These are phyloP conservation scores for Flaveria ramosissima DNA, from an alignment of 129 eudicot species.

Conservation along the genomic window DNA sequence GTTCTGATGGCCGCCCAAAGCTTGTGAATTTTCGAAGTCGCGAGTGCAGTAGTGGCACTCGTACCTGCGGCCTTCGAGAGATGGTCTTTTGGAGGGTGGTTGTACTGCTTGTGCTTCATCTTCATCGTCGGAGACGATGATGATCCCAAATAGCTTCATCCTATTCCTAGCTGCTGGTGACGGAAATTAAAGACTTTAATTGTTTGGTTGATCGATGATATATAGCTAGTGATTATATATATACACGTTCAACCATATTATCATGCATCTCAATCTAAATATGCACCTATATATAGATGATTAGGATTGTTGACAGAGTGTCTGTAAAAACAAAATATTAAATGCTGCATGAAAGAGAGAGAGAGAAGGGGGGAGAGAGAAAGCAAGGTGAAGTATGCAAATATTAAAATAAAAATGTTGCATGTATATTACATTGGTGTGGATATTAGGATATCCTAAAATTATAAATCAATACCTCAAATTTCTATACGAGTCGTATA, in stretches of 20 bases:
- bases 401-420: too few species aligned
- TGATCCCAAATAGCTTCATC: constrained; percentile 73
- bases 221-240: not conserved
- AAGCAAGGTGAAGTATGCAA: too few species aligned
- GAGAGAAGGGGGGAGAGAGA: too few species aligned
- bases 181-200: not conserved
- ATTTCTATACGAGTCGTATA: too few species aligned
- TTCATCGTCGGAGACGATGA: constrained; percentile 39
- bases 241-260: constrained; percentile 8
- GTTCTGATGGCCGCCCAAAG: constrained; percentile 89
- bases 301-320: too few species aligned
- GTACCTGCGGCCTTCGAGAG: constrained; percentile 51
- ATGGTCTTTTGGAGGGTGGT: constrained; percentile 39
- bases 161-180: not conserved
- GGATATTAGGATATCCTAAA: too few species aligned
- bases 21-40: constrained; percentile 84
- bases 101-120: not conserved
- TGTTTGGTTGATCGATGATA: not conserved
- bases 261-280: not conserved
- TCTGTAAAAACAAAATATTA: too few species aligned
- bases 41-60: constrained; percentile 88
- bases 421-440: too few species aligned
- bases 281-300: too few species aligned
- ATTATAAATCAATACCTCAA: too few species aligned
- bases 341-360: too few species aligned